phyloP scores from a whole-genome alignment of 371 early-diverging fungal species.

The Dichotomocladium elegans region DNA sequence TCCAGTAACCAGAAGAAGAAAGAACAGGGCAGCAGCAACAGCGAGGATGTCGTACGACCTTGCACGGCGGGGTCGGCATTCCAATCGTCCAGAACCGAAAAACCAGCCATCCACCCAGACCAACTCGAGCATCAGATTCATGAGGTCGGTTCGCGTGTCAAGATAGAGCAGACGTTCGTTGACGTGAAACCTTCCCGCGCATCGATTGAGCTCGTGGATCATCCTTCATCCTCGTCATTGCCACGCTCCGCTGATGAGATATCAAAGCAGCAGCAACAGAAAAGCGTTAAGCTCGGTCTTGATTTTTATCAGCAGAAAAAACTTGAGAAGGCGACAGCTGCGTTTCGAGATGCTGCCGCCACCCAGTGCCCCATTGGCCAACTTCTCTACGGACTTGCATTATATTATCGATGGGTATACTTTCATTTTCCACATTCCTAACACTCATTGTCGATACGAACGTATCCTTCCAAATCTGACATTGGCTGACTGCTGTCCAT shows the following conservation, averaged over 20 bases:
- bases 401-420: slow-evolving; percentile 86
- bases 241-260: too few species aligned
- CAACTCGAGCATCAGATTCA: background rate
- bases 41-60: too few species aligned
- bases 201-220: background rate
- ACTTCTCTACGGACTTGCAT: slow-evolving; percentile 82
- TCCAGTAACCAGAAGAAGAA: background rate
- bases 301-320: slow-evolving; percentile 50
- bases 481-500: background rate
- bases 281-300: slow-evolving; percentile 9
- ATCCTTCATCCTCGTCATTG: too few species aligned
- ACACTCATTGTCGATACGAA: background rate
- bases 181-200: background rate
- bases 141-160: background rate
- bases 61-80: too few species aligned
- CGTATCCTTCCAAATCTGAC: background rate
- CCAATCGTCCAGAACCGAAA: background rate
- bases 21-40: background rate
- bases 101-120: background rate
- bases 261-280: too few species aligned
- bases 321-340: slow-evolving; percentile 75
- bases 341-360: slow-evolving; percentile 78
- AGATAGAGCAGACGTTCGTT: background rate
- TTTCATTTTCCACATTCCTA: background rate
- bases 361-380: slow-evolving; percentile 71